Evolutionary conservation across 306 rosid genomes (phyloP).

Genomic region (Senna siamea): DNA sequence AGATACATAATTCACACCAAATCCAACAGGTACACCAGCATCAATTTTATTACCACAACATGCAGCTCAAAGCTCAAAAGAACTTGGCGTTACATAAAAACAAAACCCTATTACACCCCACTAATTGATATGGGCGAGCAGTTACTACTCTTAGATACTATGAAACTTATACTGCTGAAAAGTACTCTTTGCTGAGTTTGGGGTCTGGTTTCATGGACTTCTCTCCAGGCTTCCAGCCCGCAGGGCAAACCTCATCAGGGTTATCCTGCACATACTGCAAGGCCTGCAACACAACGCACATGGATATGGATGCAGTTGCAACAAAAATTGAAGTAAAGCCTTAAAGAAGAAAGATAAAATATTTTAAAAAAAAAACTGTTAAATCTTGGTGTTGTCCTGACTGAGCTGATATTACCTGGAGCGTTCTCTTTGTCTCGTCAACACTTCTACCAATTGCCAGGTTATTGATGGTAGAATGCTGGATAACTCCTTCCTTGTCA

Average conservation of each 20-base stretch:
- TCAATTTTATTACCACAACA: conserved; percentile 8
- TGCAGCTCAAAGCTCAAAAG: conserved; percentile 27
- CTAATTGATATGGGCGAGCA: conserved; percentile 44
- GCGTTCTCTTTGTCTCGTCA: conserved; percentile 97
- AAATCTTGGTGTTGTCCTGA: conserved; percentile 9
- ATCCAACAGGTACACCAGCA: conserved; percentile 35
- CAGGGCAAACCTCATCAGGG: conserved; percentile 99
- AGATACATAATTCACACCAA: conserved; percentile 32
- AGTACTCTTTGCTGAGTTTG: conserved; percentile 94
- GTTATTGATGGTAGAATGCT: conserved; percentile 96
- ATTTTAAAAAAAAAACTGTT: not conserved
- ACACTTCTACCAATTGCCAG: conserved; percentile 97
- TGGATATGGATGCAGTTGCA: not conserved
- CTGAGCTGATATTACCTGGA: conserved; percentile 62
- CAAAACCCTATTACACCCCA: conserved; percentile 52
- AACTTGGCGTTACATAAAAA: conserved; percentile 33
- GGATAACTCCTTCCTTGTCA: conserved; percentile 97
- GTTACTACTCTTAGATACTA: conserved; percentile 29
- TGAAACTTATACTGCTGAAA: conserved; percentile 66
- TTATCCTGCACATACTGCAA: conserved; percentile 95
- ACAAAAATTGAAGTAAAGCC: not conserved
- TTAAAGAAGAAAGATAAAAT: not conserved
- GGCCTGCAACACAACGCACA: conserved; percentile 64
- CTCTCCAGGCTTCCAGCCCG: conserved; percentile 99
- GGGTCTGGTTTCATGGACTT: conserved; percentile 99